A percentile compares a stretch with the other conserved stretches of the same genome.
Conservation (phyloP, 768 basidiomycete species). For the Boletus tomentosulus region DNA sequence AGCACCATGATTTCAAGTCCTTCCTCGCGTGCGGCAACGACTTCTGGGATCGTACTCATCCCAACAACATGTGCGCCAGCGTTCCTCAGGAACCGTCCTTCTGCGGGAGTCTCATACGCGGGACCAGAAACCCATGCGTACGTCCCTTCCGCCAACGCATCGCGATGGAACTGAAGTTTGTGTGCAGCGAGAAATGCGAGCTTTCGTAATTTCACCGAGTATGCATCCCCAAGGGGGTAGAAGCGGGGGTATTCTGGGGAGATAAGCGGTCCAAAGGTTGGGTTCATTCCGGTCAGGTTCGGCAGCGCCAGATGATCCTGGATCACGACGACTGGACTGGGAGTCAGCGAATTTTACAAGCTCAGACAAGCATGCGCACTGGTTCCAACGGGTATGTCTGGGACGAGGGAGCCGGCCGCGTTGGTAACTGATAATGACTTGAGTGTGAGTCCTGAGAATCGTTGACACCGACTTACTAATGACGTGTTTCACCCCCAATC, state of each 20-base stretch:
- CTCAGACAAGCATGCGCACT: constrained; percentile 43
- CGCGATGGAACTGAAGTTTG: constrained; percentile 47
- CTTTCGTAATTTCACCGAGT: constrained; percentile 67
- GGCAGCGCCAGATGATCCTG: constrained; percentile 84
- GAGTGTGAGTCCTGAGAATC: background rate
- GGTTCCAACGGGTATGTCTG: constrained; percentile 70
- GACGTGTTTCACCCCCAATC: constrained; percentile 67
- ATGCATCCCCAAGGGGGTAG: constrained; percentile 80
- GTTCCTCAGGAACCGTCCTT: constrained; percentile 69
- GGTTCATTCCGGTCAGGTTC: constrained; percentile 71
- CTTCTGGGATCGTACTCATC: constrained; percentile 92
- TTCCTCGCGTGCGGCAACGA: constrained; percentile 73
- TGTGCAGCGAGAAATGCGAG: constrained; percentile 70
- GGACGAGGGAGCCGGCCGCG: constrained; percentile 80
- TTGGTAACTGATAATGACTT: constrained; percentile 63
- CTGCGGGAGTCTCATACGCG: constrained; percentile 86
- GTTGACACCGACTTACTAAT: constrained; percentile 53
- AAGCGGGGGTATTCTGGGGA: constrained; percentile 67
- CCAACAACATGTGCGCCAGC: constrained; percentile 89
- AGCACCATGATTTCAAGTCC: constrained; percentile 74
- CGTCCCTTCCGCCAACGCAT: constrained; percentile 70
- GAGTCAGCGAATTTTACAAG: constrained; percentile 8
- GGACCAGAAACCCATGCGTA: constrained; percentile 93
- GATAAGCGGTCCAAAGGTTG: constrained; percentile 68
- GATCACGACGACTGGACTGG: constrained; percentile 64